Base-by-base conservation (phyloP, 306 rosid genomes). In the Vigna nakashimae region DNA sequence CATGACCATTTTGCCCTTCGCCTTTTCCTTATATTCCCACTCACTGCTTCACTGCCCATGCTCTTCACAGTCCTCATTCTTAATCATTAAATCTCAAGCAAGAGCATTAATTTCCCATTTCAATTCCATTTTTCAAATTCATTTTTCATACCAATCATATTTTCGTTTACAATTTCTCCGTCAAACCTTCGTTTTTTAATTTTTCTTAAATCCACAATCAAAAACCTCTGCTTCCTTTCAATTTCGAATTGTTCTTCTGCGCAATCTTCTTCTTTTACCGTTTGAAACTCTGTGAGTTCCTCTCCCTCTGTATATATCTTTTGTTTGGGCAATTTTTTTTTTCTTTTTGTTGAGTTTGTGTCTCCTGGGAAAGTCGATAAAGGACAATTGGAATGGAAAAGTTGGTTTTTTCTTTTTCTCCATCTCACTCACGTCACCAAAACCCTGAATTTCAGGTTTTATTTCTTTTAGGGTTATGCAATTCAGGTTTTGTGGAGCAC, bases 261-360 rank as follows among this genome's bases (percentile, higher is more conserved):
- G 1, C 14, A 7, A 9, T 45, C 42, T 51, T 65, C 51, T 42
- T 42, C 1, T 20, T 20, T 65, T 82, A 86, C 86, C 85, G 87
- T 90, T 88, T 69, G 75, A 66, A 77, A 80, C 16, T 79, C 70
- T 79, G 81, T 58, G 65, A 74, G 66, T 69, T 68, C 4, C 72
- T 26, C 66, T 71, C 81, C 20, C 18, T 70, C 6, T 53, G 8
- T 43, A 6, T 43, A 0, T 55, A 3, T 30, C 2, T 30, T 26
- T 26, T 26, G 28, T 26, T 26, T 7, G 5, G 36, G 5, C 1
- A 4, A 70, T 50, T 40, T 26, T 75, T n/a, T 76, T 36, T 20
- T n/a, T 49, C 9, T 70, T 57, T 38, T 26, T 69, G 24, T 76
- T 34, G 64, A 50, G 57, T 77, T 82, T 82, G 69, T 82, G 82